Base-by-base conservation (phyloP, 805 yeast species). In the Ogataea siamensis region DNA sequence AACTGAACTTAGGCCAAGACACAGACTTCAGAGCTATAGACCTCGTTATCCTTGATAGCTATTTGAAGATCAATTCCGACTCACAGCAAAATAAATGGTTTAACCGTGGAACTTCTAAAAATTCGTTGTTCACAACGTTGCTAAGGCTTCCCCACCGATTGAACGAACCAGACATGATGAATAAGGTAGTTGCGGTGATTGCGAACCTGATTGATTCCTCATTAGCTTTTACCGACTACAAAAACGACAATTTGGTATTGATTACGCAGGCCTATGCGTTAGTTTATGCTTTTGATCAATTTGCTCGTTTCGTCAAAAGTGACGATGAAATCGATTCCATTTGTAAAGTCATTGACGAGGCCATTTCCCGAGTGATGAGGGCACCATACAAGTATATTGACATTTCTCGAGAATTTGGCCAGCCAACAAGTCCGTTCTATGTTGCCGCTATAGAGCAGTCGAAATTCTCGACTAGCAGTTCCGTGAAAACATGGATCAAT, bases 381-480 rank as follows among this genome's bases (percentile, higher is more conserved):
- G 62, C 87, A 0, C 97, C 98, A 0, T 93, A 83, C 63, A 87
- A 85, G 54, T 91, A 88, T 50, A 72, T 87, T 37, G 97, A 91
- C 54, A 45, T 58, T 36, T 68, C 77, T 28, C 52, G 30, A 20
- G 52, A 35, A 24, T 28, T 45, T 4, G 40, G 39, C 13, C 57
- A 46, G 1, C 51, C 53, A n/a, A 50, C 78, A 10, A 78, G 87
- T 41, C 85, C 87, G 0, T 70, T 82, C 34, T 48, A 71, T 2
- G 65, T 77, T 10, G 70, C 81, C 0, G 49, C 81, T 3, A 58
- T 78, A 30, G 97, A 88, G 47, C 96, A 88, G 54, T 73, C 83
- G 60, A 67, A 70, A 36, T 85, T 71, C 54, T 70, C 76, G 8
- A 43, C 42, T 9, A 39, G 49, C 0, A 65, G 14, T 52, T 57